Percentiles rank a stretch among this genome's conserved stretches.
phyloP scores from a whole-genome alignment of 768 basidiomycete species.

The Roridomyces roridus region DNA sequence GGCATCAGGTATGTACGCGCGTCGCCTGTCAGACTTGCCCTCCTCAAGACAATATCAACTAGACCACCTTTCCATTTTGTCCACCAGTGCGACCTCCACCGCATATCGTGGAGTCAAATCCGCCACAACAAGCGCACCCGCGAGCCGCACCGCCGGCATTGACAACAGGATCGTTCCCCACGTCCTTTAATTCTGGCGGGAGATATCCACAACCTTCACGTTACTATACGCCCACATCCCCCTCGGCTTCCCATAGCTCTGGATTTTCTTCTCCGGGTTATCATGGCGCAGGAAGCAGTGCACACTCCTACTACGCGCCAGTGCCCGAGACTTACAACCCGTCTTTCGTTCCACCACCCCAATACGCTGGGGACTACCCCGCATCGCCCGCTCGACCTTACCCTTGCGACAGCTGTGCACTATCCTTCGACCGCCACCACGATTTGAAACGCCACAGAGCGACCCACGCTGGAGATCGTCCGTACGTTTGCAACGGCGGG shows the following conservation, averaged over 20 bases:
- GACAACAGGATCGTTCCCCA: not conserved
- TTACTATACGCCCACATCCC: too few relatives aligned
- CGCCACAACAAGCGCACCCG: not conserved
- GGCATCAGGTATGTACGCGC: slow-evolving; percentile 54
- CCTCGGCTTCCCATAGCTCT: too few relatives aligned
- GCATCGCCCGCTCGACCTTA: slow-evolving; percentile 66
- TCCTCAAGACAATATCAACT: not conserved
- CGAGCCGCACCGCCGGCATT: not conserved
- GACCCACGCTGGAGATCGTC: slow-evolving; percentile 85
- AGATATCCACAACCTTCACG: too few relatives aligned
- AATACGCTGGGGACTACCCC: slow-evolving; percentile 46
- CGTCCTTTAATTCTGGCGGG: too few relatives aligned
- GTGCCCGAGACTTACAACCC: not conserved
- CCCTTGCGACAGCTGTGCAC: slow-evolving; percentile 71
- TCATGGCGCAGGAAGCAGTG: not conserved
- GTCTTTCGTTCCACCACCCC: slow-evolving; percentile 10
- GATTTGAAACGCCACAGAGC: slow-evolving; percentile 85
- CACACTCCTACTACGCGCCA: not conserved
- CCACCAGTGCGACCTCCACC: slow-evolving; percentile 14
- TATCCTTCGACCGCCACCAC: slow-evolving; percentile 87
- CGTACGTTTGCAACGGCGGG: slow-evolving; percentile 81
- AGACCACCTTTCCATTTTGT: slow-evolving; percentile 25
- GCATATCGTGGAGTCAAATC: not conserved
- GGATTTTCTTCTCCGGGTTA: too few relatives aligned
- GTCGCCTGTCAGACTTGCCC: not conserved